Evolutionary conservation across 305 asterid genomes (phyloP).

Genomic region (Petunia hybrid): DNA sequence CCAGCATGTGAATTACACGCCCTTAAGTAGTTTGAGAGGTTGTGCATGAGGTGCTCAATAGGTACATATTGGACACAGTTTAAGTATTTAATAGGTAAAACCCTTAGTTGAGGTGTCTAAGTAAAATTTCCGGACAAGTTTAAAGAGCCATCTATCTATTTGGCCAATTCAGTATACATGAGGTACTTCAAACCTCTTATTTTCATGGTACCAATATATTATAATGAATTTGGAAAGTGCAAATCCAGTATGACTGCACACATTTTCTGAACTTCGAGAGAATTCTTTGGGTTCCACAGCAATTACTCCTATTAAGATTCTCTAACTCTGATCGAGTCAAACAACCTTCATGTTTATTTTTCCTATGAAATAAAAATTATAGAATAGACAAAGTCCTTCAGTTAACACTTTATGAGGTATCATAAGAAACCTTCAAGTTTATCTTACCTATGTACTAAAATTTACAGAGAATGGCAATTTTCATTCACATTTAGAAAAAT

Average conservation of each 20-base stretch:
- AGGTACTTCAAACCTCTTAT: constrained; percentile 3
- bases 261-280: background rate
- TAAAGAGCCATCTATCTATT: too few species aligned
- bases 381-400: background rate
- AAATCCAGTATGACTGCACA: background rate
- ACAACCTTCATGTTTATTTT: constrained; percentile 15
- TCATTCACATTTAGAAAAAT: background rate
- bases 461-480: constrained; percentile 5
- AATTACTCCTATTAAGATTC: background rate
- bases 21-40: too few species aligned
- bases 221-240: background rate
- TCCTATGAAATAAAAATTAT: background rate
- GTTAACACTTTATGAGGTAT: background rate
- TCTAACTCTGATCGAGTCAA: constrained; percentile 11
- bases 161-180: background rate
- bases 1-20: too few species aligned
- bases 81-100: too few species aligned
- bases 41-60: too few species aligned
- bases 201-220: constrained; percentile 19
- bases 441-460: background rate
- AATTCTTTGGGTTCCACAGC: background rate
- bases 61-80: too few species aligned
- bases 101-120: too few species aligned
- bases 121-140: too few species aligned
- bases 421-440: background rate